Evolutionary conservation across 169 alveolate species (phyloP).

Genomic region (Theileria equi): DNA sequence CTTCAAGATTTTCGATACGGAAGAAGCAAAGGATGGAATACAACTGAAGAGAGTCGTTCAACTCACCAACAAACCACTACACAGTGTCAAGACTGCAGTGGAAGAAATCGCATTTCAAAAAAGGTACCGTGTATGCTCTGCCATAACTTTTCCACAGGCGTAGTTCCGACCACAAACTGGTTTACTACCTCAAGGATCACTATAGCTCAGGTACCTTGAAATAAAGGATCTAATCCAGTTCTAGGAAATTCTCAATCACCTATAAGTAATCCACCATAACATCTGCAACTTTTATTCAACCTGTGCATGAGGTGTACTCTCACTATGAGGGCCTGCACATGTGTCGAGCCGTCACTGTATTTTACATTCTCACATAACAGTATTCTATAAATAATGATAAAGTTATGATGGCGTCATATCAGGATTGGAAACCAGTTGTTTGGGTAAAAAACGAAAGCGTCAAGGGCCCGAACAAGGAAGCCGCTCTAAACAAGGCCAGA

Average conservation of each 20-base stretch:
- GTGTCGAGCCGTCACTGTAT: neutral
- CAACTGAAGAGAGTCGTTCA: constrained; percentile 58
- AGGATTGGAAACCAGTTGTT: constrained; percentile 67
- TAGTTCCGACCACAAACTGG: constrained; percentile 54
- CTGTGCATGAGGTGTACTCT: neutral
- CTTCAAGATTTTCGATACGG: constrained; percentile 58
- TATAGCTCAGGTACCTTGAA: constrained; percentile 46
- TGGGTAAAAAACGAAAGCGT: constrained; percentile 56
- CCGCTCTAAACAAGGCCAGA: constrained; percentile 60
- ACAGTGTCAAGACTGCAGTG: constrained; percentile 45
- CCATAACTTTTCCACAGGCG: constrained; percentile 13
- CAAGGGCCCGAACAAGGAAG: constrained; percentile 59
- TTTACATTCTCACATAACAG: too few species aligned
- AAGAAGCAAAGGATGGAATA: constrained; percentile 58
- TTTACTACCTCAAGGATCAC: constrained; percentile 46
- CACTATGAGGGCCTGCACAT: neutral
- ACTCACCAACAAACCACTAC: constrained; percentile 42
- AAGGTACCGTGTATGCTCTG: constrained; percentile 9
- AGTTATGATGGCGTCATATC: constrained; percentile 49
- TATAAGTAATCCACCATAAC: neutral
- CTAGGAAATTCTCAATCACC: too few species aligned
- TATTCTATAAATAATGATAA: neutral
- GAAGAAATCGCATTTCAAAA: constrained; percentile 55
- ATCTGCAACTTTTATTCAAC: neutral
- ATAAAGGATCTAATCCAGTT: too few species aligned